These are phyloP conservation scores for Penicillium lagena DNA, from an alignment of 495 filamentous ascomycete species.

Conservation along the genomic window DNA sequence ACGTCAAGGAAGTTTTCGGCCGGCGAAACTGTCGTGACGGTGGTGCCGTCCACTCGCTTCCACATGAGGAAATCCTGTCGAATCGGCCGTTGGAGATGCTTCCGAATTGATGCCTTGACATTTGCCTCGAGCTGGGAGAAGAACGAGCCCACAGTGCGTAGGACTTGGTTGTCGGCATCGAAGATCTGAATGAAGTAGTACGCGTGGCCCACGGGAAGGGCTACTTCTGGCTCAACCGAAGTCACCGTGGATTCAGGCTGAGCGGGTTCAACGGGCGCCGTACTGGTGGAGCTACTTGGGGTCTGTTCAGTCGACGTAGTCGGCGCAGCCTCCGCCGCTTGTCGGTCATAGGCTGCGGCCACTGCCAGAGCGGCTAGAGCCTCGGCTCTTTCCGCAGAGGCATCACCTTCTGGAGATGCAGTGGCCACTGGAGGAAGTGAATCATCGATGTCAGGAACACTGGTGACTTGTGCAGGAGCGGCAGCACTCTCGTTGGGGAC, in stretches of 20 bases:
- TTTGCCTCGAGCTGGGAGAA: conserved; percentile 38
- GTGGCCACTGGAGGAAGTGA: conserved; percentile 2
- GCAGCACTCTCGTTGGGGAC: not conserved
- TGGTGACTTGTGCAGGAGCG: not conserved
- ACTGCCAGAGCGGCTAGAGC: conserved; percentile 19
- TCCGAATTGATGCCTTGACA: conserved; percentile 37
- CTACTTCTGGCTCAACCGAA: conserved; percentile 6
- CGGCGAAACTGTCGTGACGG: conserved; percentile 31
- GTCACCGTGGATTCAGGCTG: not conserved
- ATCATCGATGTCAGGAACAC: not conserved
- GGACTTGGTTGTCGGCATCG: conserved; percentile 38
- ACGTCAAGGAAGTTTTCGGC: conserved; percentile 33
- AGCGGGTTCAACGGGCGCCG: not conserved
- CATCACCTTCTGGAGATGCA: conserved; percentile 9
- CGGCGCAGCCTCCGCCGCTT: conserved; percentile 7
- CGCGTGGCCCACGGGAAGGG: conserved; percentile 28
- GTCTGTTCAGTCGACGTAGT: not conserved
- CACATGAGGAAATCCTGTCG: conserved; percentile 40
- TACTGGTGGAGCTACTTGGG: not conserved
- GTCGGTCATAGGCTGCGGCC: conserved; percentile 15
- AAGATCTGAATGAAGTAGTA: conserved; percentile 50
- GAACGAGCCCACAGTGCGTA: conserved; percentile 48
- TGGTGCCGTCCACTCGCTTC: conserved; percentile 36
- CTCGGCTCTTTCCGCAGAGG: conserved; percentile 6
- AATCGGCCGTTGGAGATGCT: conserved; percentile 29